Evolutionary conservation across 2,329 filamentous ascomycete species (phyloP), one percentile per base, ranked within the genome.

Genomic region (Hymenoscyphus albidus): DNA sequence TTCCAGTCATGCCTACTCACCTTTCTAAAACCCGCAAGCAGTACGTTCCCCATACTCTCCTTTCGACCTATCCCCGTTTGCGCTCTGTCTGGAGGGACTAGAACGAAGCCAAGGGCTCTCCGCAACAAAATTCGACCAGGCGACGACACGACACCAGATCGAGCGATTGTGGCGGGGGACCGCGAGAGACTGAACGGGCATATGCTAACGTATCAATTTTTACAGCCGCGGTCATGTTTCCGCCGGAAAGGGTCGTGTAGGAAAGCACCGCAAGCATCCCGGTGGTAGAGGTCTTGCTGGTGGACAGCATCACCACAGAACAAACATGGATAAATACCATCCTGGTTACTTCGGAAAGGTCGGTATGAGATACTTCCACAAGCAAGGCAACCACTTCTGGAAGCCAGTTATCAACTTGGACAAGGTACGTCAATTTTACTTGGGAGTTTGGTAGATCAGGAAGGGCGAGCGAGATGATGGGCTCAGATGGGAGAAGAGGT

Each of bases 271-370:
- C 80, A 98, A 99, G 89, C 87, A 89, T 75, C 87, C 86, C 74
- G 87, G 87, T 88, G 87, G 87, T 86, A 85, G 91, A 91, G 87
- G 87, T 89, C 85, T 90, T 83, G 95, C 95, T 80, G 94, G 95
- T 96, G 94, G 93, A 88, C 92, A 97, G 85, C 95, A 99, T 86
- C 95, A 99, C 85, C 92, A 96, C 88, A 83, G 92, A 74, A 96
- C 92, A 78, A 96, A 96, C 85, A 84, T 93, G 77, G 89, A 92
- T 81, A 89, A 94, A 83, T 93, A 94, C 89, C 92, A 96, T 80
- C 93, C 94, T 70, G 95, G 95, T 92, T 98, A 98, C 91, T 98
- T 97, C 83, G 92, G 92, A 83, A 97, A 97, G 85, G 91, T 94
- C 75, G 90, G 91, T 84, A 94, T 94, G 91, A 86, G 91, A 78